Base-by-base conservation (phyloP, 345 rosid species). In the Turnera subulata region DNA sequence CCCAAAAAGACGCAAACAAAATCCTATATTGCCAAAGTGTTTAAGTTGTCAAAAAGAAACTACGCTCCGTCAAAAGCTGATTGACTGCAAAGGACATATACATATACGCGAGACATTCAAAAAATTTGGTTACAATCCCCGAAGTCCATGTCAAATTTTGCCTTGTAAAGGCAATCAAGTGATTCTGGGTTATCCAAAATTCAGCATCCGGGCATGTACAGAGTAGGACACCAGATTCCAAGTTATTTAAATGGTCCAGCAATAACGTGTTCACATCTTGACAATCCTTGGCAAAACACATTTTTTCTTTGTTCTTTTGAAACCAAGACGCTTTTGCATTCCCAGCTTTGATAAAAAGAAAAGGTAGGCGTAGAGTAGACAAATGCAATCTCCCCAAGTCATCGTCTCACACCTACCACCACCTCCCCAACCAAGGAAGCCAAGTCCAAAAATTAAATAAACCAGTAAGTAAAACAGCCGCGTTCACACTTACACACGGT, bases 401-500 rank as follows among this genome's bases (percentile, higher is more conserved):
- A 65, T 61, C 62, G 76, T 46, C 69, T 59, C 14, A 47, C 68
- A 60, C 74, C 78, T 11, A 62, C 65, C 73, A 16, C 74, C 63
- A 39, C 72, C 67, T 2, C 44, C 47, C 38, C 55, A 20, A 29
- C 24, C 16, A 16, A 29, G 11, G 10, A 4, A 47, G 58, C 19
- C 19, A 55, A 56, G 45, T 53, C 53, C 11, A 62, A 4, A n/a
- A 18, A 12, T 40, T 25, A n/a, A 19, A 1, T 2, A 25, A n/a
- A n/a, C n/a, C n/a, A n/a, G n/a, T n/a, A n/a, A n/a, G n/a, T n/a
- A n/a, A n/a, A n/a, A n/a, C n/a, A 46, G 51, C 56, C 58, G 70
- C 61, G 81, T 80, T 67, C 82, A 80, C 78, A 76, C 79, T 14
- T 14, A 6, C 19, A 2, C 60, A 7, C 18, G 39, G 48, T 38